Conservation (phyloP, 331 rosid species). For the Prunus yedoensis region DNA sequence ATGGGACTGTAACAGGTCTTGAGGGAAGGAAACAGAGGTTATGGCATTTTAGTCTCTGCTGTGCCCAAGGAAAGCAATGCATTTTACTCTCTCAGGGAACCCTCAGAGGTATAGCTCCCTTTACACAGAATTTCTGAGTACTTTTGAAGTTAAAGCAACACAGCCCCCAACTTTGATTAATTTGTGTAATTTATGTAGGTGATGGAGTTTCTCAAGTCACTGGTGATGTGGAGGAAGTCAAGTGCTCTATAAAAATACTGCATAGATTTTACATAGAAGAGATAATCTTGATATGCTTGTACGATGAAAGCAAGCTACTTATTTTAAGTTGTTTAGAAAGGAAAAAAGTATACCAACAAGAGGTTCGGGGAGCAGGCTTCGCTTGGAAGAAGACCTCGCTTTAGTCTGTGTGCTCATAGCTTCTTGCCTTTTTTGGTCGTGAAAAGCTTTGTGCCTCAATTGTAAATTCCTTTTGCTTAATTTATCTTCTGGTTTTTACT, state of each 20-base stretch:
- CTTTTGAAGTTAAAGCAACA: background rate
- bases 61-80: slow-evolving; percentile 87
- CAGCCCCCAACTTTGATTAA: background rate
- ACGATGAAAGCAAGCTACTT: background rate
- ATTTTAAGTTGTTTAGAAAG: slow-evolving; percentile 33
- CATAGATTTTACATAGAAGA: slow-evolving; percentile 22
- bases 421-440: slow-evolving; percentile 21
- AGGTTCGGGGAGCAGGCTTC: slow-evolving; percentile 32
- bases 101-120: slow-evolving; percentile 64
- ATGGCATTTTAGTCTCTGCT: slow-evolving; percentile 80
- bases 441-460: slow-evolving; percentile 13
- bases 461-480: slow-evolving; percentile 46
- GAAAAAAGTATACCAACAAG: slow-evolving; percentile 17
- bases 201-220: slow-evolving; percentile 83
- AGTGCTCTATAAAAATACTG: slow-evolving; percentile 46
- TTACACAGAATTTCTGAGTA: background rate
- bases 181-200: slow-evolving; percentile 48
- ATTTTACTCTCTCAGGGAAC: slow-evolving; percentile 75
- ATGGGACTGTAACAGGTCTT: slow-evolving; percentile 54
- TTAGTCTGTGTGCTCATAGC: slow-evolving; percentile 35
- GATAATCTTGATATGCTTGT: slow-evolving; percentile 37
- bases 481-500: slow-evolving; percentile 25
- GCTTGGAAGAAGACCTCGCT: slow-evolving; percentile 26
- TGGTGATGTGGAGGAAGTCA: slow-evolving; percentile 67
- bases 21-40: slow-evolving; percentile 69